Conservation (phyloP, 176 grass and related monocot genomes). For the Hordeum vulgare region MorexV3_pseudomolecules_assembly NC_058522.1:474232721-474233220, state of each 20-base stretch:
- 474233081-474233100: not conserved
- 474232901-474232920: slow-evolving; percentile 43
- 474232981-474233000: not conserved
- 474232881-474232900: slow-evolving; percentile 76
- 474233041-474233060: not conserved
- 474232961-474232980: not conserved
- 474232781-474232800: slow-evolving; percentile 95
- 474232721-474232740: slow-evolving; percentile 75
- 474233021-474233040: not conserved
- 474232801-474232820: slow-evolving; percentile 60
- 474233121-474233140: not conserved
- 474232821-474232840: slow-evolving; percentile 83
- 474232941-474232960: slow-evolving; percentile 48
- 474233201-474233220: no score
- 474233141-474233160: not conserved
- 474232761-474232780: slow-evolving; percentile 93
- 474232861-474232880: slow-evolving; percentile 89
- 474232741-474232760: slow-evolving; percentile 64
- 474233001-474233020: not conserved
- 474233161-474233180: not conserved
- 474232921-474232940: slow-evolving; percentile 58
- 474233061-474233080: not conserved
- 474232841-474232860: slow-evolving; percentile 79
- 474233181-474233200: no score
- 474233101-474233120: not conserved